These are phyloP conservation scores for Ceratocystis lukuohia DNA, from an alignment of 2,329 filamentous ascomycete genomes.

Conservation along the genomic window DNA sequence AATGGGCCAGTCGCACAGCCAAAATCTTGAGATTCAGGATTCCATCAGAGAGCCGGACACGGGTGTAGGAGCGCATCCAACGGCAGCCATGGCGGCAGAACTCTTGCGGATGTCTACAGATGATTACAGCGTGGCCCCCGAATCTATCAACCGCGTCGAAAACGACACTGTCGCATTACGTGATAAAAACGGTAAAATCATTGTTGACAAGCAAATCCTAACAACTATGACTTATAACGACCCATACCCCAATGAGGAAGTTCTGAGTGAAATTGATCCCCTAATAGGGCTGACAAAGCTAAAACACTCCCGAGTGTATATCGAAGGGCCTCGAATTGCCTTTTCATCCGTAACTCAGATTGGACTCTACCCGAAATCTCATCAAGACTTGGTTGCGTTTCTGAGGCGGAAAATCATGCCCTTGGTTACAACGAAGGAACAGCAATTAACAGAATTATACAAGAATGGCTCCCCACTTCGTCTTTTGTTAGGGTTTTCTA, in stretches of 20 bases:
- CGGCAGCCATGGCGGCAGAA: neutral
- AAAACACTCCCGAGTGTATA: neutral
- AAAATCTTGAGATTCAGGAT: neutral
- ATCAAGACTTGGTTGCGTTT: neutral
- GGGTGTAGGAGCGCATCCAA: too few relatives aligned
- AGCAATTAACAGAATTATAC: neutral
- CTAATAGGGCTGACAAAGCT: neutral
- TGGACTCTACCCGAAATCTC: neutral
- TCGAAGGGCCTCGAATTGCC: neutral
- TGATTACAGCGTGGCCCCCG: neutral
- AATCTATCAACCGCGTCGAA: neutral
- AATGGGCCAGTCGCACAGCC: neutral
- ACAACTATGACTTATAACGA: neutral
- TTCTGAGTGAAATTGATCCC: neutral
- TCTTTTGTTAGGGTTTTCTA: neutral
- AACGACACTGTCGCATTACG: too few relatives aligned
- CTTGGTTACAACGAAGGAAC: neutral
- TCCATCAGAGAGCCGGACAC: neutral
- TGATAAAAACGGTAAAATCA: neutral
- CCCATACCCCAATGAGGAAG: neutral
- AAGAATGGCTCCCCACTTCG: neutral
- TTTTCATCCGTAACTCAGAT: neutral
- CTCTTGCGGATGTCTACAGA: neutral
- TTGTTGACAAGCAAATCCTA: neutral
- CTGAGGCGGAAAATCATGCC: neutral